Percentiles rank a stretch among this genome's conserved stretches.
These are phyloP conservation scores for Gossypium laxum DNA, from an alignment of 441 rosid genomes.

Conservation along the genomic window DNA sequence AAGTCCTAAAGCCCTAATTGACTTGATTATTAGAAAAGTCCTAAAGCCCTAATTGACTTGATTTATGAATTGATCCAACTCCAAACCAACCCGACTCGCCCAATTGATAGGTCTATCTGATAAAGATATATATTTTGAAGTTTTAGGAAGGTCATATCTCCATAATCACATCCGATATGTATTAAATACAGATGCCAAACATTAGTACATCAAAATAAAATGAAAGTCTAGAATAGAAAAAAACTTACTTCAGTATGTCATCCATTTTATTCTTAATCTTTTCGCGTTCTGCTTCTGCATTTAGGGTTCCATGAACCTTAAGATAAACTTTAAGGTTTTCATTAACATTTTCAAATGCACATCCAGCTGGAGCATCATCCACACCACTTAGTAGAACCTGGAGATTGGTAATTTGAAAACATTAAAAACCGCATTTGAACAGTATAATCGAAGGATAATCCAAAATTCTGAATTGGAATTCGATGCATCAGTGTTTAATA, in stretches of 20 bases:
- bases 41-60: no score
- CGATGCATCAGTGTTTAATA: background rate
- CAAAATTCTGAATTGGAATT: background rate
- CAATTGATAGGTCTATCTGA: no score
- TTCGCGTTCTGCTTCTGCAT: conserved; percentile 51
- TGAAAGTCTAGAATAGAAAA: background rate
- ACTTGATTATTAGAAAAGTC: no score
- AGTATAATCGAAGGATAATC: background rate
- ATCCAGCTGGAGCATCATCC: conserved; percentile 64
- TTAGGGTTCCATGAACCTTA: conserved; percentile 53
- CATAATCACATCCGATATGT: background rate
- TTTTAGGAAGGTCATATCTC: background rate
- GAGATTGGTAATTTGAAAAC: background rate
- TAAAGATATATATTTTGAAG: background rate
- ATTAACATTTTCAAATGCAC: conserved; percentile 71
- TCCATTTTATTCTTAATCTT: conserved; percentile 60
- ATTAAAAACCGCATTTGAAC: background rate
- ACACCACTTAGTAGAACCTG: conserved; percentile 57
- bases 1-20: no score
- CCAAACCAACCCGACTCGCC: no score
- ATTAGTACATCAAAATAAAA: background rate
- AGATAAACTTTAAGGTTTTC: conserved; percentile 75
- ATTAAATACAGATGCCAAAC: background rate
- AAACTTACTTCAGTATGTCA: conserved; percentile 52
- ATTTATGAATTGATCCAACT: no score